Base-by-base conservation (phyloP, 2,329 filamentous ascomycete genomes). In the Decorospora gaudefroyi region DNA sequence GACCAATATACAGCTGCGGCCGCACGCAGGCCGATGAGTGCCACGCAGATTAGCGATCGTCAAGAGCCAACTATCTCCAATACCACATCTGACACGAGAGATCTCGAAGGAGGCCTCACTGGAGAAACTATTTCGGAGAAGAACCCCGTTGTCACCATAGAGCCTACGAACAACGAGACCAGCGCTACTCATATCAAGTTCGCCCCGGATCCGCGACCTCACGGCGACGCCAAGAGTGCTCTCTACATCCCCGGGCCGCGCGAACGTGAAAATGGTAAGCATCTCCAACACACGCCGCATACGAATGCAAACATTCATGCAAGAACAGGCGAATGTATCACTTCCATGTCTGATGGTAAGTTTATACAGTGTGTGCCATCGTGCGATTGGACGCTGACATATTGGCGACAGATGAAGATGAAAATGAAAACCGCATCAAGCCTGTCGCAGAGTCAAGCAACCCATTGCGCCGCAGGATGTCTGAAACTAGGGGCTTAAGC, bases 1-100 rank as follows among this genome's bases (percentile, higher is more conserved):
- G 28, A 46, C 11, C 11, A 4, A 1, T 6, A 18, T 15, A 42
- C 9, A 46, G 43, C 43, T 22, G 88, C 95, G 57, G 84, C 88
- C 1, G 81, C 83, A 42, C 76, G 74, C 5, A 43, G 39, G 17
- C 44, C 34, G 7, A 16, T n/a, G 7, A 45, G 30, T 17, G 30
- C 21, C 16, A 29, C 23, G 3, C 11, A 27, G 15, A 27, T 27
- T 22, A 15, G 25, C 13, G 23, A 36, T 0, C 41, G 19, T n/a
- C 33, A 23, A 13, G 30, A 21, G 6, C 34, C 43, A 15, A 23
- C 39, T 15, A 7, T 27, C 6, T 21, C 42, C 11, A 9, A 31
- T 5, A 11, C 28, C 19, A n/a, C n/a, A n/a, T 23, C 34, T 6
- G 35, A 46, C 4, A 44, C 25, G 4, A 21, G 44, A 8, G 26